Conservation (phyloP, 768 basidiomycete genomes). For the Mrakia blollopis region DNA sequence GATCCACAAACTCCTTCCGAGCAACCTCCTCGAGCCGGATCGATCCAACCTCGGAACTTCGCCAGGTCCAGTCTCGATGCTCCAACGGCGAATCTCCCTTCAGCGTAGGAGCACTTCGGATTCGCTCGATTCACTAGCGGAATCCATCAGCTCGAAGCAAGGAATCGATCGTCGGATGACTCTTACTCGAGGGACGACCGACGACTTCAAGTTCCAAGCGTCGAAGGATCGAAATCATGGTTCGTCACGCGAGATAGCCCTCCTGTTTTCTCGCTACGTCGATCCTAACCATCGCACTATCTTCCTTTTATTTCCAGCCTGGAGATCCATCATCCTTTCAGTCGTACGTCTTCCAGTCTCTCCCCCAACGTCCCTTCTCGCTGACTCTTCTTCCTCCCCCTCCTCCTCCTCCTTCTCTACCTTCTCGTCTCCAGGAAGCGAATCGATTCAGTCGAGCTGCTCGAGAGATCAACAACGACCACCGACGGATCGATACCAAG, state of each 20-base stretch:
- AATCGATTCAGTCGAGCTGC: conserved; percentile 17
- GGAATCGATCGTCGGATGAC: conserved; percentile 39
- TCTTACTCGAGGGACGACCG: conserved; percentile 39
- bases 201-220: conserved; percentile 41
- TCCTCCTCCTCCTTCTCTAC: neutral
- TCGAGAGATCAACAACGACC: conserved; percentile 25
- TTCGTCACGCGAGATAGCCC: conserved; percentile 37
- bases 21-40: conserved; percentile 18
- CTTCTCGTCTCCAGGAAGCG: conserved; percentile 4
- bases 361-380: too few relatives aligned
- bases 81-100: conserved; percentile 28
- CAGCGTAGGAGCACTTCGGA: conserved; percentile 12
- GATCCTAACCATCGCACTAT: neutral
- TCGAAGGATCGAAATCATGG: conserved; percentile 44
- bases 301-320: neutral
- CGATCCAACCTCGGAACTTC: neutral
- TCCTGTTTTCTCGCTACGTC: neutral
- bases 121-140: conserved; percentile 17
- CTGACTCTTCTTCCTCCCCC: neutral
- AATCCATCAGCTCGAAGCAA: conserved; percentile 34
- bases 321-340: conserved; percentile 13
- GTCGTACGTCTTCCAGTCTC: neutral
- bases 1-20: conserved; percentile 18
- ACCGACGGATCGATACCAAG: conserved; percentile 19
- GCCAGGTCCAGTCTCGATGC: conserved; percentile 16